Conservation (phyloP, 1,284 basidiomycete species). For the Heliocybe sulcata region DNA sequence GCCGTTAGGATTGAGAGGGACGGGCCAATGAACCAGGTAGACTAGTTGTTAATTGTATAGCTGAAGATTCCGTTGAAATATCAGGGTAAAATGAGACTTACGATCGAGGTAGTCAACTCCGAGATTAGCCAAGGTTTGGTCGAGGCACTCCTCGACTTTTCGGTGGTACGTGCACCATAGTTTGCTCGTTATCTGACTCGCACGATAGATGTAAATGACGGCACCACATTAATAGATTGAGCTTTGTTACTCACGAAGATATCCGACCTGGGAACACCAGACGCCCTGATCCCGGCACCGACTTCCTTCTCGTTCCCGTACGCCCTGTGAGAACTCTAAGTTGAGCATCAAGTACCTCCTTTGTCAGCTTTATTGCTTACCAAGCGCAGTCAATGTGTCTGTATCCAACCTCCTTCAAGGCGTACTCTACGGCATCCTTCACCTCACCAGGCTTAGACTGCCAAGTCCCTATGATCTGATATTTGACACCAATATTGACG, state of each 20-base stretch:
- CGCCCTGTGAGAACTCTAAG: conserved; percentile 26
- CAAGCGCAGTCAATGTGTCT: conserved; percentile 77
- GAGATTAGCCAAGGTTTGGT: conserved; percentile 65
- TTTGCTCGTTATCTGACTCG: conserved; percentile 57
- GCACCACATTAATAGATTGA: neutral
- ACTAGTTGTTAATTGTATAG: conserved; percentile 29
- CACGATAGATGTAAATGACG: neutral
- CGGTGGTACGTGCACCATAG: conserved; percentile 69
- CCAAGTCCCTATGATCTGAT: conserved; percentile 61
- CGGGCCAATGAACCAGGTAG: conserved; percentile 81
- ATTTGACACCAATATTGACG: neutral
- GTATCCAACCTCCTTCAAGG: conserved; percentile 70
- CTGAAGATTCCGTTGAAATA: conserved; percentile 15
- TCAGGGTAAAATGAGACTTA: conserved; percentile 24
- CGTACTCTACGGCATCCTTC: conserved; percentile 59
- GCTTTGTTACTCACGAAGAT: conserved; percentile 57
- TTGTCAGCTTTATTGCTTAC: conserved; percentile 24
- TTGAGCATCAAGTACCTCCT: neutral
- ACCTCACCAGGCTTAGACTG: conserved; percentile 72
- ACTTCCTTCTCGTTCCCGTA: conserved; percentile 82
- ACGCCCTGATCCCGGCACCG: conserved; percentile 73
- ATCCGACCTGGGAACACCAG: conserved; percentile 73
- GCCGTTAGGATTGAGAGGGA: conserved; percentile 68
- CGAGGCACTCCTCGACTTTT: conserved; percentile 68
- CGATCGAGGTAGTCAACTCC: conserved; percentile 76